phyloP scores from a whole-genome alignment of 495 filamentous ascomycete species.

The Talaromyces wortmannii region DNA sequence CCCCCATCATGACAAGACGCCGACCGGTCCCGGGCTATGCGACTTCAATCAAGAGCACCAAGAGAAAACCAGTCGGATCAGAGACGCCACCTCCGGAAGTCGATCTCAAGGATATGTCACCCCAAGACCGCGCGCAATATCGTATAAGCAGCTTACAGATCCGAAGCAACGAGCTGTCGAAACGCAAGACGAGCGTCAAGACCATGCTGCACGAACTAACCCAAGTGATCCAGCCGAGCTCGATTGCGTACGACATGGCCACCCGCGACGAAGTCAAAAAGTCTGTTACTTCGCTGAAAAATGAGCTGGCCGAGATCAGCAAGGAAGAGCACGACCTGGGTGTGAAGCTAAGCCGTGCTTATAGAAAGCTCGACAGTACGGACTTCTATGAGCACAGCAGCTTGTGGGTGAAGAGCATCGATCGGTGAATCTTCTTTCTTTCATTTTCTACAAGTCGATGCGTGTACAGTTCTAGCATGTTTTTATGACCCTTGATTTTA shows the following conservation, averaged over 20 bases:
- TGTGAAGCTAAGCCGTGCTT: slow-evolving; percentile 72
- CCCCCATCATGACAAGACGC: slow-evolving; percentile 41
- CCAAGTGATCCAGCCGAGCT: slow-evolving; percentile 48
- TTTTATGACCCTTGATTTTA: too few relatives aligned
- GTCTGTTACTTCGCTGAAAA: slow-evolving; percentile 61
- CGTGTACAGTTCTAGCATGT: too few relatives aligned
- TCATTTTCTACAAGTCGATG: neutral
- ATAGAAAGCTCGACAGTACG: slow-evolving; percentile 66
- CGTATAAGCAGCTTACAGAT: slow-evolving; percentile 63
- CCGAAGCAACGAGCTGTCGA: slow-evolving; percentile 54
- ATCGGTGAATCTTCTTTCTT: slow-evolving; percentile 24
- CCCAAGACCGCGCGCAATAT: slow-evolving; percentile 49
- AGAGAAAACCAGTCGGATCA: slow-evolving; percentile 46
- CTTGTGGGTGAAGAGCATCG: slow-evolving; percentile 76
- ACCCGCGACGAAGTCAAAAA: slow-evolving; percentile 62
- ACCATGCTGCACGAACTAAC: slow-evolving; percentile 69
- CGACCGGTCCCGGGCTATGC: slow-evolving; percentile 37
- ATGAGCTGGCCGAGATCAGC: slow-evolving; percentile 72
- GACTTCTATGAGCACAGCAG: slow-evolving; percentile 64
- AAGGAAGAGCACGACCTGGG: slow-evolving; percentile 82
- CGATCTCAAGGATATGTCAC: slow-evolving; percentile 47
- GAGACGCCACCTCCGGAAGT: slow-evolving; percentile 44
- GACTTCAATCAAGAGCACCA: slow-evolving; percentile 35
- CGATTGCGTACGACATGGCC: slow-evolving; percentile 48
- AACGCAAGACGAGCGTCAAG: slow-evolving; percentile 63